Conservation (phyloP, 805 yeast species). For the Ogataea sp. region DNA sequence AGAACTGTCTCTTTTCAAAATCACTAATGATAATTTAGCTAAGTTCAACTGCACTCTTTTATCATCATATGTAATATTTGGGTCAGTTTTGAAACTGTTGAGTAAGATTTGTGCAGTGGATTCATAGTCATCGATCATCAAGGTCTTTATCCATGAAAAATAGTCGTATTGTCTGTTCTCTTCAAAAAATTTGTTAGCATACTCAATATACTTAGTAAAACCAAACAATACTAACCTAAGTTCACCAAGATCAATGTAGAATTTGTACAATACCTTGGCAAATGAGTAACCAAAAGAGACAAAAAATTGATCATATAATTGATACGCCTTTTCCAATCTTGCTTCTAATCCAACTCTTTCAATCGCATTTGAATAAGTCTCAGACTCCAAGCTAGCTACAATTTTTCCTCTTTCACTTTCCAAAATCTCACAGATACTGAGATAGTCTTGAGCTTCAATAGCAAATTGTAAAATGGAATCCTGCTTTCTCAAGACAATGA, state of each 20-base stretch:
- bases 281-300: conserved; percentile 58
- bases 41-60: conserved; percentile 55
- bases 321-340: conserved; percentile 17
- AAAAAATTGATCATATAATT: conserved; percentile 41
- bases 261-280: conserved; percentile 55
- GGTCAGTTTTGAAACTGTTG: conserved; percentile 28
- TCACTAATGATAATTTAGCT: conserved; percentile 61
- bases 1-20: too few species aligned
- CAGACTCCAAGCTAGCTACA: conserved; percentile 29
- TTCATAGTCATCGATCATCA: conserved; percentile 41
- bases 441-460: conserved; percentile 58
- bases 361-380: conserved; percentile 51
- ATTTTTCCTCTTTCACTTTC: conserved; percentile 32
- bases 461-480: conserved; percentile 53
- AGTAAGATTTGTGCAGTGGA: conserved; percentile 43
- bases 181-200: conserved; percentile 44
- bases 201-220: conserved; percentile 44
- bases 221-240: conserved; percentile 45
- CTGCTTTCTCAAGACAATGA: conserved; percentile 42
- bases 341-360: conserved; percentile 56
- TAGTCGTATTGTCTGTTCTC: conserved; percentile 35
- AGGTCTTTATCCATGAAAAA: conserved; percentile 67
- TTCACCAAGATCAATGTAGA: conserved; percentile 46
- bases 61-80: conserved; percentile 34
- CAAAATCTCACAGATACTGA: conserved; percentile 49